Evolutionary conservation across 768 basidiomycete genomes (phyloP).

Genomic region (Cubamyces lactineus): DNA sequence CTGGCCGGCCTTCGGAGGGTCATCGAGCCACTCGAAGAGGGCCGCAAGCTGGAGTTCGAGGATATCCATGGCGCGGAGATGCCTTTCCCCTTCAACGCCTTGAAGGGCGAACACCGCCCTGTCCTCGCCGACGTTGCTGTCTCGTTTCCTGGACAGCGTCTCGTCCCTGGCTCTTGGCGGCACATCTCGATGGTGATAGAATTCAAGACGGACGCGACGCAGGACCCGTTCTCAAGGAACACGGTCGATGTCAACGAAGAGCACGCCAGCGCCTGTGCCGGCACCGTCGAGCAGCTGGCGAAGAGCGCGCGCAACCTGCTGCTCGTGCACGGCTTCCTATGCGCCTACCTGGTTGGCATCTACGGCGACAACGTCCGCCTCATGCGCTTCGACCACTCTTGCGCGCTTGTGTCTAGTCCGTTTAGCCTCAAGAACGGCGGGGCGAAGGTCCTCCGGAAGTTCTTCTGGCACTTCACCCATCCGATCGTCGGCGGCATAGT

Average conservation of each 20-base stretch:
- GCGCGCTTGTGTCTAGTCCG: conserved; percentile 11
- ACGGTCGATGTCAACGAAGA: neutral
- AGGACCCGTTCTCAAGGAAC: neutral
- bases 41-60: neutral
- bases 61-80: neutral
- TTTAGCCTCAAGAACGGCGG: conserved; percentile 4
- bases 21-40: neutral
- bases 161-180: neutral
- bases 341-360: conserved; percentile 9
- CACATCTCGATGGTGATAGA: conserved; percentile 4
- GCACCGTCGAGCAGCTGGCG: conserved; percentile 7
- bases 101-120: neutral
- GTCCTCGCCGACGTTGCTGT: conserved; percentile 1
- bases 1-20: neutral
- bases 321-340: conserved; percentile 10
- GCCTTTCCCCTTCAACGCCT: conserved; percentile 3
- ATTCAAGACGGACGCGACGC: neutral
- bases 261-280: too few species aligned
- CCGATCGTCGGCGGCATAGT: neutral
- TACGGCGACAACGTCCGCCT: conserved; percentile 12
- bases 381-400: conserved; percentile 21
- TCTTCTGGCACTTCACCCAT: conserved; percentile 24
- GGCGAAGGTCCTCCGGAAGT: neutral
- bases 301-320: conserved; percentile 16
- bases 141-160: conserved; percentile 1